Evolutionary conservation across 1,139 yeast genomes (phyloP).

Genomic region (Eremothecium coryli): DNA sequence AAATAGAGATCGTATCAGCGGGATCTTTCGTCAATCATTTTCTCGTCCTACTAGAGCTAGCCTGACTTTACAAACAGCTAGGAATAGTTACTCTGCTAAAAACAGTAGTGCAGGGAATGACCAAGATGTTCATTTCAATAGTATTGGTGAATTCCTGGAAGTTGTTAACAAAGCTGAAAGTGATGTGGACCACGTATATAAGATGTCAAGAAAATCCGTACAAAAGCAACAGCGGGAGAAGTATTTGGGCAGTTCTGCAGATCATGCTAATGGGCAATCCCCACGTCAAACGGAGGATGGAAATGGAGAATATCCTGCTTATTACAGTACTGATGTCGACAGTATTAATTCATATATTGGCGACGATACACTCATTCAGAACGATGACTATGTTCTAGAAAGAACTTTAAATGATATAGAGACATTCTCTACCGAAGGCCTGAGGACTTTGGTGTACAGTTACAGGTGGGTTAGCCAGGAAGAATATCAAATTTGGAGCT

Average conservation of each 20-base stretch:
- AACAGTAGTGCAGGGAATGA: slow-evolving; percentile 15
- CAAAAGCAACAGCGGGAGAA: slow-evolving; percentile 52
- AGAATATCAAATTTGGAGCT: slow-evolving; percentile 60
- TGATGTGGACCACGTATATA: slow-evolving; percentile 53
- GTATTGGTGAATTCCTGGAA: slow-evolving; percentile 51
- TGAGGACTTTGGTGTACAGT: slow-evolving; percentile 79
- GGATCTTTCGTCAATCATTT: slow-evolving; percentile 15
- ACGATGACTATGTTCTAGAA: slow-evolving; percentile 73
- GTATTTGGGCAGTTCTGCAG: slow-evolving; percentile 28
- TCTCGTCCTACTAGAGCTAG: slow-evolving; percentile 30
- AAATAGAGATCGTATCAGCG: slow-evolving; percentile 15
- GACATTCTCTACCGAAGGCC: slow-evolving; percentile 89
- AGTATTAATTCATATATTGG: slow-evolving; percentile 37
- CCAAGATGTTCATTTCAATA: slow-evolving; percentile 34
- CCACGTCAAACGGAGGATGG: neutral
- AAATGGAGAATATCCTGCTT: slow-evolving; percentile 18
- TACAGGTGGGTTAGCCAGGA: slow-evolving; percentile 57
- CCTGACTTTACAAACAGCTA: slow-evolving; percentile 29
- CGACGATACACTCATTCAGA: slow-evolving; percentile 52
- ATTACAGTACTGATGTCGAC: slow-evolving; percentile 19
- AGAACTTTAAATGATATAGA: slow-evolving; percentile 84
- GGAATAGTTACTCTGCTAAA: slow-evolving; percentile 23
- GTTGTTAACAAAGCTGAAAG: slow-evolving; percentile 40
- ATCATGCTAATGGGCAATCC: neutral
- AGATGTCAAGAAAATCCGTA: slow-evolving; percentile 52